These are phyloP conservation scores for Xylaria sp. DNA, from an alignment of 495 filamentous ascomycete genomes.

Conservation along the genomic window DNA sequence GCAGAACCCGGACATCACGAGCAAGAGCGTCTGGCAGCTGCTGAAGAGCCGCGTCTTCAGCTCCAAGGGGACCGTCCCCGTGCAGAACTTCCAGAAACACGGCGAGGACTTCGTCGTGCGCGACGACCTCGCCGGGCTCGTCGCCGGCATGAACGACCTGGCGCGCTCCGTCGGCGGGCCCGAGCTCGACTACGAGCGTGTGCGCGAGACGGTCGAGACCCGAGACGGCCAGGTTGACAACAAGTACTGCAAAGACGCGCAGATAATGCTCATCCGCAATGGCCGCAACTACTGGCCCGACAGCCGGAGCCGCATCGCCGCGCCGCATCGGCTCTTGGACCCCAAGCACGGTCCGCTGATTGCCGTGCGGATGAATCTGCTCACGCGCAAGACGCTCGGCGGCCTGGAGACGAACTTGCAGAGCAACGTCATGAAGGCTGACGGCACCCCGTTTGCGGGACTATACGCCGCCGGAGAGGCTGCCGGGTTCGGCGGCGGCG, in stretches of 20 bases:
- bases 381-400: conserved; percentile 60
- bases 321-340: conserved; percentile 55
- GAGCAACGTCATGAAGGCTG: conserved; percentile 53
- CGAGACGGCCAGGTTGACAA: conserved; percentile 58
- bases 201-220: conserved; percentile 50
- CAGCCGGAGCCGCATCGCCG: conserved; percentile 47
- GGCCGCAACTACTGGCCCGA: conserved; percentile 59
- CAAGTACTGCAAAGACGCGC: conserved; percentile 58
- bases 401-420: conserved; percentile 60
- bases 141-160: conserved; percentile 58
- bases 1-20: conserved; percentile 61
- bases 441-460: conserved; percentile 52
- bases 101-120: conserved; percentile 58
- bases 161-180: conserved; percentile 42
- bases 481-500: conserved; percentile 61
- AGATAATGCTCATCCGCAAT: conserved; percentile 59
- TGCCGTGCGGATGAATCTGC: conserved; percentile 58
- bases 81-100: conserved; percentile 58
- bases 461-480: conserved; percentile 61
- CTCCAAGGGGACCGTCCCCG: conserved; percentile 52
- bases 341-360: conserved; percentile 56
- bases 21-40: conserved; percentile 56
- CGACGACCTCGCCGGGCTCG: conserved; percentile 53
- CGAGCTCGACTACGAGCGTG: conserved; percentile 43
- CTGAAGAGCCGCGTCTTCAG: conserved; percentile 54